These are phyloP conservation scores for Wickerhamiella sorbophila DNA, from an alignment of 805 yeast genomes.

Conservation along the genomic window DNA sequence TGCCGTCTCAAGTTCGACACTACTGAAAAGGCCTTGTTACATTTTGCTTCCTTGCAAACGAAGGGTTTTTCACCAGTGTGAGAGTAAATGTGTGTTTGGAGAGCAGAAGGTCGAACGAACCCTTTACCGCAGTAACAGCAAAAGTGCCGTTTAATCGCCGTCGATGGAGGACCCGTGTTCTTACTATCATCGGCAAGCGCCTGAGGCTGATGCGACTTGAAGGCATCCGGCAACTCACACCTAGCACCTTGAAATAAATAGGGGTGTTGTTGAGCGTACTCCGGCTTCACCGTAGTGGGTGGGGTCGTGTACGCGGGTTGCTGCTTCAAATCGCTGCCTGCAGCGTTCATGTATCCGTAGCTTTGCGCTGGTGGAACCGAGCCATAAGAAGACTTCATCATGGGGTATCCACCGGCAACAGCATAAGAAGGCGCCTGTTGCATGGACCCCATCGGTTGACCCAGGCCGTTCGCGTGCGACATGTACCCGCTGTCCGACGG, in stretches of 20 bases:
- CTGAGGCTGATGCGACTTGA: background rate
- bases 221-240: background rate
- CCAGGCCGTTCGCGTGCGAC: background rate
- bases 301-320: background rate
- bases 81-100: constrained; percentile 67
- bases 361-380: background rate
- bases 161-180: background rate
- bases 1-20: constrained; percentile 80
- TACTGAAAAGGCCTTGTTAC: constrained; percentile 62
- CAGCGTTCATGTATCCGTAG: background rate
- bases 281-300: background rate
- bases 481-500: background rate
- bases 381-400: background rate
- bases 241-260: background rate
- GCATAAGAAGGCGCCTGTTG: too few relatives aligned
- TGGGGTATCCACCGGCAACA: background rate
- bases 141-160: constrained; percentile 17
- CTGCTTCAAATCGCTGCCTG: background rate
- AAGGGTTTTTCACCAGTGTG: constrained; percentile 75
- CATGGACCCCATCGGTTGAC: background rate
- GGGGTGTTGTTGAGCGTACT: constrained; percentile 1
- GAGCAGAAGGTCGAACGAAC: constrained; percentile 72
- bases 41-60: constrained; percentile 47
- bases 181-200: background rate
- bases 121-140: constrained; percentile 51